Evolutionary conservation across 768 basidiomycete genomes (phyloP).

Genomic region (Tephrocybe sp.): DNA sequence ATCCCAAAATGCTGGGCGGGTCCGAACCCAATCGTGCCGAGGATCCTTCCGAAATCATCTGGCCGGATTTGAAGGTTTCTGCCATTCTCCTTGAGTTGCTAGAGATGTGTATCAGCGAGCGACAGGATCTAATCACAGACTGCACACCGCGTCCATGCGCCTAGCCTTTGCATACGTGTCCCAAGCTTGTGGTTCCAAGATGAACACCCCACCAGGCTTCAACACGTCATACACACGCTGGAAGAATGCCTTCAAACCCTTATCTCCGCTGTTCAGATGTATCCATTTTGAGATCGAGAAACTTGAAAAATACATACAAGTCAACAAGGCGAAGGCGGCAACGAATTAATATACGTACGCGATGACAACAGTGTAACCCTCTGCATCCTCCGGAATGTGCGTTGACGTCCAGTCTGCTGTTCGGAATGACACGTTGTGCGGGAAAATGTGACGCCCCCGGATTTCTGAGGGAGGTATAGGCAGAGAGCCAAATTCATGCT

Average conservation of each 20-base stretch:
- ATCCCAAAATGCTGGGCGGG: constrained; percentile 47
- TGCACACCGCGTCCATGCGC: constrained; percentile 57
- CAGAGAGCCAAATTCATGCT: constrained; percentile 73
- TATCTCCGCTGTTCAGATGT: constrained; percentile 80
- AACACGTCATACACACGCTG: constrained; percentile 56
- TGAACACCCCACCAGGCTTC: constrained; percentile 60
- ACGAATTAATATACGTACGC: constrained; percentile 51
- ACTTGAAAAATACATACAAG: constrained; percentile 32
- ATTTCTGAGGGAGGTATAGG: constrained; percentile 54
- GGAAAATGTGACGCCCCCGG: constrained; percentile 49
- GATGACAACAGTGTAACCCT: constrained; percentile 74
- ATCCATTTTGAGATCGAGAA: constrained; percentile 94
- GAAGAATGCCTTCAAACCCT: constrained; percentile 70
- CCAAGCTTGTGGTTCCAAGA: constrained; percentile 87
- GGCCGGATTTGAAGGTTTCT: constrained; percentile 59
- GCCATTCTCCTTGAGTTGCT: constrained; percentile 63
- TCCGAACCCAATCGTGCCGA: constrained; percentile 65
- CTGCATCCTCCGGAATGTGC: constrained; percentile 52
- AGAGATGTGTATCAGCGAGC: neutral
- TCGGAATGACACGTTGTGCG: constrained; percentile 76
- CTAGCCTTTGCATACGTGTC: constrained; percentile 79
- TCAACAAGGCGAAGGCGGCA: neutral
- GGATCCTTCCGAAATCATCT: constrained; percentile 53
- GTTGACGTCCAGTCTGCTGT: constrained; percentile 72
- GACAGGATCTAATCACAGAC: neutral